Evolutionary conservation across 345 rosid genomes (phyloP), one percentile per base, ranked within the genome.

Genomic region (Melaleuca quinquenervia): DNA sequence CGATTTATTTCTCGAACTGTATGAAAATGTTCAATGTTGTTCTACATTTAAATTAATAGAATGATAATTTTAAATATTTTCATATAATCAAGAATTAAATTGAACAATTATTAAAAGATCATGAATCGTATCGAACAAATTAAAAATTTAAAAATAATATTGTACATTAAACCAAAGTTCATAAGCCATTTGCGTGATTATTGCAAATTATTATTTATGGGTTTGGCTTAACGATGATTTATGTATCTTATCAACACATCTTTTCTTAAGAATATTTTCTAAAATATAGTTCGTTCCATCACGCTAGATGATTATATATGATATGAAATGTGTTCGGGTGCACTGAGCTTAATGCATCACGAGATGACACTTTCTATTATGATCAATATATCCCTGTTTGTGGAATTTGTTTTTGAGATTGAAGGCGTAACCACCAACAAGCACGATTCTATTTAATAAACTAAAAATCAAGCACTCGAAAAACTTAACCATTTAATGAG

Each of bases 91-190:
- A 0, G 0, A 12, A 13, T 3, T 58, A 13, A 58, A 58, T n/a
- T 58, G 6, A n/a, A 58, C 32, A 58, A 14, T n/a, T n/a, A n/a
- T 5, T 8, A 58, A 58, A 58, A n/a, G 8, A 26, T 58, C 16
- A 12, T 58, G 4, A 16, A 58, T 0, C 36, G 12, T n/a, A 1
- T 58, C n/a, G 0, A 58, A n/a, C 1, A n/a, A n/a, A 58, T 58
- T 58, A 58, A 12, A 58, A 58, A 0, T 58, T 58, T 0, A 2
- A 1, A 2, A 29, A n/a, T 0, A 0, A 13, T 18, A n/a, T 58
- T 58, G 16, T 0, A 58, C 2, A 58, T n/a, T n/a, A 8, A 4
- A 6, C 2, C 16, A n/a, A n/a, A 58, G 8, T 11, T n/a, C 2
- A 6, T 1, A 2, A 32, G n/a, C 4, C 32, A n/a, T 58, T 58